Evolutionary conservation across 768 basidiomycete genomes (phyloP), one percentile per base, ranked within the genome.

Genomic region (Dictyophora rubrovolvata): DNA sequence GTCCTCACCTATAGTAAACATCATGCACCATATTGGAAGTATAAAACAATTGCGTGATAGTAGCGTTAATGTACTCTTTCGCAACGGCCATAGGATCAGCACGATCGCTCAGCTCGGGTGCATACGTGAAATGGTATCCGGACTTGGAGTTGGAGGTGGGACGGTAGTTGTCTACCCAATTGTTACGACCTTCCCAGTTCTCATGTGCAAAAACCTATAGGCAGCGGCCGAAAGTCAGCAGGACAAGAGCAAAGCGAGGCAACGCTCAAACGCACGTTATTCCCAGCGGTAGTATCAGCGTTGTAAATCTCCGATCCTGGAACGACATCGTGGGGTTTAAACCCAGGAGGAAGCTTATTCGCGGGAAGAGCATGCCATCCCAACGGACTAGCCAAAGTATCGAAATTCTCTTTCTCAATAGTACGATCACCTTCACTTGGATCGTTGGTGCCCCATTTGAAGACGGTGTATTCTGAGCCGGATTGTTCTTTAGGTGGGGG

Each of bases 331-430:
- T 50, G 35, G 69, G 67, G 61, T 64, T 63, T 49, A 64, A 60
- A 55, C 51, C 65, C 57, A 51, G 63, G 55, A 61, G 92, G 90
- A 65, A 93, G 89, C 63, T 83, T 79, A 8, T 71, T 65, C 62
- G 76, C 77, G 14, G 93, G 93, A 53, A 97, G 75, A 0, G 85
- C 69, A 67, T 99, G 95, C 95, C 95, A 99, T 4, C 95, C 95
- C 49, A 79, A 76, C 14, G 95, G 95, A 52, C 87, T 89, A 5
- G 94, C 93, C 8, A 85, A 70, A 0, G 68, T 67, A 69, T 99
- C 95, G 63, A 80, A 83, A 65, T 83, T 84, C 74, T 88, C 85
- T 66, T 80, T 79, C 61, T 77, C 72, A 5, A 80, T 33, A 10
- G 76, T 69, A 23, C 87, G 79, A 62, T 84, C 75, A 35, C 87